Conservation (phyloP, 108 stramenopile species). For the Cyclotella atomus region DNA sequence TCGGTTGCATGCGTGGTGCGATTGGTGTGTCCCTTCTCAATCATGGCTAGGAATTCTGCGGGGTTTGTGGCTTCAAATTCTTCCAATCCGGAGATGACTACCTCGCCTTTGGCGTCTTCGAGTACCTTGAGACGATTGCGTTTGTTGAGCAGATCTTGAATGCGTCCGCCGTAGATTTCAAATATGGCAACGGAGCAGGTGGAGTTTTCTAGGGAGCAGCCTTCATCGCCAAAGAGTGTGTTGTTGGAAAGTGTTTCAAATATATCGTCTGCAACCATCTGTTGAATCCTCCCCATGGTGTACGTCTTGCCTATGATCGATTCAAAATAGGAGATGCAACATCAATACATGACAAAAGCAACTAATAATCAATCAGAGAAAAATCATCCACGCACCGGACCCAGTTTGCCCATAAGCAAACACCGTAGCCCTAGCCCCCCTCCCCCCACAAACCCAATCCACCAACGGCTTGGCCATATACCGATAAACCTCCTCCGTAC, state of each 20-base stretch:
- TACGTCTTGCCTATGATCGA: conserved; percentile 94
- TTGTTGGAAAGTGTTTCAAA: conserved; percentile 64
- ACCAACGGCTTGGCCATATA: conserved; percentile 89
- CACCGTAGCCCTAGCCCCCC: conserved; percentile 80
- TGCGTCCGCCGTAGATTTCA: conserved; percentile 97
- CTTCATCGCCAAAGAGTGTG: conserved; percentile 19
- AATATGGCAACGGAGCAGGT: conserved; percentile 85
- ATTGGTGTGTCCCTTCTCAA: conserved; percentile 85
- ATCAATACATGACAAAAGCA: no score
- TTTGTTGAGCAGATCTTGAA: conserved; percentile 95
- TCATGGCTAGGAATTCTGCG: conserved; percentile 76
- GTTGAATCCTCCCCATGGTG: conserved; percentile 95
- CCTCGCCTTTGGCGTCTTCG: conserved; percentile 98
- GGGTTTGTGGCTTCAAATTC: conserved; percentile 82
- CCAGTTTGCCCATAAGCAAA: conserved; percentile 95
- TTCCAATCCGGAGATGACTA: conserved; percentile 87
- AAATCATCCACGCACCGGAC: no score
- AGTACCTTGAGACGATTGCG: conserved; percentile 90
- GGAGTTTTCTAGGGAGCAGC: conserved; percentile 54
- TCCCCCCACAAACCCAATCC: conserved; percentile 75
- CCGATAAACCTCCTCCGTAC: conserved; percentile 86
- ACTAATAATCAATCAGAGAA: no score
- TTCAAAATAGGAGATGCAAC: no score
- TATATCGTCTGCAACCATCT: conserved; percentile 85
- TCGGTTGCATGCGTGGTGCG: conserved; percentile 98